Evolutionary conservation across 495 filamentous ascomycete genomes (phyloP), one percentile per base, ranked within the genome.

Genomic region (Neurospora terricola): DNA sequence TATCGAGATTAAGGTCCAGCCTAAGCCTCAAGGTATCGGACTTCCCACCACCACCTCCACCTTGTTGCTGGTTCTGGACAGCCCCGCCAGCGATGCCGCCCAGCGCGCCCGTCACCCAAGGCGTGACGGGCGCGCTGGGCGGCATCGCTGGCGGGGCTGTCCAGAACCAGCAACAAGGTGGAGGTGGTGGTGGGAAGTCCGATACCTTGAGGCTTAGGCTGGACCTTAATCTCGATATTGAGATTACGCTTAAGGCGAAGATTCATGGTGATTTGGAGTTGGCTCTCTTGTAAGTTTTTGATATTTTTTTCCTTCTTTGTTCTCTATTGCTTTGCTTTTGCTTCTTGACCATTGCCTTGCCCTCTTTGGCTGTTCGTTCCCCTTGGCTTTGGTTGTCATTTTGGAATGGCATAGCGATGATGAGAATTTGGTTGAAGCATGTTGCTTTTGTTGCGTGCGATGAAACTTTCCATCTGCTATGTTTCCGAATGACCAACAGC

Each of bases 161-260:
- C 48, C 59, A 80, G 3, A 62, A 62, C 23, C 54, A 62, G 27
- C 72, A 82, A 23, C 73, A 81, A 1, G 87, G 87, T 8, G 88
- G 88, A 30, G 86, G 88, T 48, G 86, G 86, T 40, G 85, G 87
- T 45, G 78, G 72, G 73, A 85, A 83, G 78, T 82, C 78, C 72
- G 90, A 94, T 78, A 91, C 94, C 77, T 79, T 97, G 72, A 82
- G 90, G 72, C 78, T 97, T 78, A 84, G 94, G 71, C 82, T 97
- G 72, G 93, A 97, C 78, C 81, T 97, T 69, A 96, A 97, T 80
- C 83, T 97, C 70, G 94, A 97, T 78, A 89, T 97, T 76, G 92
- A 96, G 85, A 90, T 97, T 54, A 91, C 94, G 73, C 86, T 97
- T 38, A 96, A 97, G 87, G 94, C 94, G 30, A 94, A 93, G 85